Base-by-base conservation (phyloP, 768 basidiomycete genomes). In the Pulveroboletus sp. region DNA sequence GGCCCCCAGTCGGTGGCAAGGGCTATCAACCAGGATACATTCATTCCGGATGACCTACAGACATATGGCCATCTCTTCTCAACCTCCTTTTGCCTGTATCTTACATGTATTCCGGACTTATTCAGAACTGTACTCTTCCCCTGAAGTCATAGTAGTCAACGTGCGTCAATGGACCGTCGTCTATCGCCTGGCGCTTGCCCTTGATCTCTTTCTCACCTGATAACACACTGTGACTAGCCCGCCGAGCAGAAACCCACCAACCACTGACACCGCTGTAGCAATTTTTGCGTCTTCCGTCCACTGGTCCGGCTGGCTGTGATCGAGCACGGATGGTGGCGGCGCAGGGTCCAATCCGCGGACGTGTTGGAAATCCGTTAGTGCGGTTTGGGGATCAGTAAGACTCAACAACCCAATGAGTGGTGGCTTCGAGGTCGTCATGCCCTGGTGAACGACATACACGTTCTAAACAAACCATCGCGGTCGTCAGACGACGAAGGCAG, bases 361-460 rank as follows among this genome's bases (percentile, higher is more conserved):
- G 9, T 53, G 46, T 47, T 66, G 68, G 53, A 82, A 81, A 17
- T 71, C 67, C 18, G 46, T 49, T 24, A 76, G 54, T 15, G 77
- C 68, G 2, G 58, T 27, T 1, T 50, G 46, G 1, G 71, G 55
- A 54, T 81, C 67, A 1, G 76, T 82, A 37, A 74, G 61, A 44
- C 63, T 70, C 56, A 73, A 56, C 13, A 83, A 65, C 24, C 78
- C 81, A 39, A 82, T 68, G 36, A 59, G 46, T 4, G 79, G 76
- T 18, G 72, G 69, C 28, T 67, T 62, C 3, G 61, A 63, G 8
- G 69, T 58, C 27, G 71, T 78, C 37, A 63, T 62, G 28, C 64
- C 71, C 43, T 77, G 73, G 55, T 82, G 77, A 32, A 72, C 69
- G 37, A 71, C 73, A 47, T 82, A 82, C 26, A 78, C 76, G 57